A percentile compares a stretch with the other conserved stretches of the same genome.
phyloP scores from a whole-genome alignment of 2,329 filamentous ascomycete species.

The Ophiostoma montium region DNA sequence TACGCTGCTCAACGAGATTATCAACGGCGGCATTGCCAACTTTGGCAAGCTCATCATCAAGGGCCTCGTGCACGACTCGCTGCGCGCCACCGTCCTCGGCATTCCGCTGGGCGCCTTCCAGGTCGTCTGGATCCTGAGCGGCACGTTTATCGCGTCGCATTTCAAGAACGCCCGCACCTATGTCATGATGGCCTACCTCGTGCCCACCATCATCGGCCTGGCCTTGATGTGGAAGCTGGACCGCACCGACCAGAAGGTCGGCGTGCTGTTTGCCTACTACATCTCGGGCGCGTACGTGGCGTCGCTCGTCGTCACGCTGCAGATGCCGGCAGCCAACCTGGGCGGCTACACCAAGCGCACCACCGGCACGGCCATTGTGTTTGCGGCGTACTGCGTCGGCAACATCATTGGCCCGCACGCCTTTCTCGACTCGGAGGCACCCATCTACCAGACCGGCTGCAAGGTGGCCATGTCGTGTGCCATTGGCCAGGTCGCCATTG shows the following conservation, averaged over 20 bases:
- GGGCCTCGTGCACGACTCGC: conserved; percentile 27
- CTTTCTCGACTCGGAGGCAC: conserved; percentile 22
- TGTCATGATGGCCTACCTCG: background rate
- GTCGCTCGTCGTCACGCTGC: conserved; percentile 17
- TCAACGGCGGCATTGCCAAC: conserved; percentile 16
- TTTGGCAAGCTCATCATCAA: conserved; percentile 32
- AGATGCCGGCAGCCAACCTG: conserved; percentile 34
- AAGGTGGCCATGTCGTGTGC: conserved; percentile 3
- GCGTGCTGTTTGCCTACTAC: conserved; percentile 3
- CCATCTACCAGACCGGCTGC: conserved; percentile 6
- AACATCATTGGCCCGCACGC: conserved; percentile 51
- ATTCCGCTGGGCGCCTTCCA: conserved; percentile 7
- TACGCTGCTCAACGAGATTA: conserved; percentile 5
- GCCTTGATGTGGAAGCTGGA: conserved; percentile 3
- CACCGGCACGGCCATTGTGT: conserved; percentile 46
- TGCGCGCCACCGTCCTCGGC: conserved; percentile 23
- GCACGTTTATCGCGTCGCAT: conserved; percentile 1
- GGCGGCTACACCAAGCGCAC: conserved; percentile 49
- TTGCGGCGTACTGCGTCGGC: conserved; percentile 44
- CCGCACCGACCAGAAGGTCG: conserved; percentile 3
- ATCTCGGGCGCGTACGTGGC: conserved; percentile 4
- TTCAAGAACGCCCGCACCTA: conserved; percentile 1
- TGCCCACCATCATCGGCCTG: conserved; percentile 2
- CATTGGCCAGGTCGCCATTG: conserved; percentile 2
- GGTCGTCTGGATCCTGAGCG: conserved; percentile 3